A percentile compares a stretch with the other conserved stretches of the same genome.
These are phyloP conservation scores for Termitomyces sp. DNA, from an alignment of 768 basidiomycete species.

Conservation along the genomic window DNA sequence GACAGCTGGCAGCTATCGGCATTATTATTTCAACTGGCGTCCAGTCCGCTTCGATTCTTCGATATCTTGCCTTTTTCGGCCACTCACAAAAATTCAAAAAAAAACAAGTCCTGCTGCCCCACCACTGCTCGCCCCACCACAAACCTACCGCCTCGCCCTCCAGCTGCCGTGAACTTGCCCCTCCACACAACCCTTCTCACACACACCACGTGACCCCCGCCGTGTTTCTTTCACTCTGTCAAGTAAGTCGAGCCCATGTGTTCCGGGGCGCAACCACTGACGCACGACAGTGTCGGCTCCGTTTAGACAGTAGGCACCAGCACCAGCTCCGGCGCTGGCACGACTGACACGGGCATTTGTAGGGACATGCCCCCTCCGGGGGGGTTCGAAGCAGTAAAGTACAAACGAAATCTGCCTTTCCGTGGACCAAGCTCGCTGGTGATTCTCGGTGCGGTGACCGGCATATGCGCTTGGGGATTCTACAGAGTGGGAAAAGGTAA, in stretches of 20 bases:
- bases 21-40: conserved; percentile 25
- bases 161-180: too few species aligned
- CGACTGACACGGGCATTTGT: conserved; percentile 14
- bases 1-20: conserved; percentile 30
- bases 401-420: conserved; percentile 92
- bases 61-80: conserved; percentile 34
- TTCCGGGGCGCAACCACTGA: neutral
- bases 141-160: neutral
- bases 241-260: conserved; percentile 11
- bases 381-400: conserved; percentile 89
- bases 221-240: neutral
- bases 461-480: conserved; percentile 86
- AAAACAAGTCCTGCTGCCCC: too few species aligned
- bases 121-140: too few species aligned
- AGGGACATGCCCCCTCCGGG: conserved; percentile 96
- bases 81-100: too few species aligned
- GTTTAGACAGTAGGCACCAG: conserved; percentile 55
- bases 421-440: conserved; percentile 80
- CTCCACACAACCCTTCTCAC: neutral
- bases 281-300: conserved; percentile 45
- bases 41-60: conserved; percentile 29
- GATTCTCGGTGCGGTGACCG: conserved; percentile 82
- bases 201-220: neutral
- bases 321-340: conserved; percentile 23
- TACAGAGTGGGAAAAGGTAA: conserved; percentile 89